Evolutionary conservation across 106 monocot species (phyloP).

Genomic region (Allium cepa): DNA sequence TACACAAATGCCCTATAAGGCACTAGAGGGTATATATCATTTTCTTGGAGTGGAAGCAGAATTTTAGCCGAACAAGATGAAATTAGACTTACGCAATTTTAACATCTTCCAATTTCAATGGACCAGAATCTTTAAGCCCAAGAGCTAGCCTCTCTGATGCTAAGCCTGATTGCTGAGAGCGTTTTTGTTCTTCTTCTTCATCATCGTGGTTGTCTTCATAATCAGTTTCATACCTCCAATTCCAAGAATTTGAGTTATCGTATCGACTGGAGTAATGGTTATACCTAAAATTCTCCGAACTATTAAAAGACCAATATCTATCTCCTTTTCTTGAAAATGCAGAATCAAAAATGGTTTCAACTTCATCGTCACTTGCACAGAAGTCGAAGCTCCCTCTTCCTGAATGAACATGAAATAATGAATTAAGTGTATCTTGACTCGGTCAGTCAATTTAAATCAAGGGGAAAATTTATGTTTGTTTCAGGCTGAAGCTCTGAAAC

Average conservation of each 20-base stretch:
- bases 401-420: constrained; percentile 4
- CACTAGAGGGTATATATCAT: no score
- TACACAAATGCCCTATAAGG: no score
- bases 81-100: constrained; percentile 15
- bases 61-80: neutral
- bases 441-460: no score
- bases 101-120: constrained; percentile 17
- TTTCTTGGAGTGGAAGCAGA: no score
- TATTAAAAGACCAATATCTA: constrained; percentile 53
- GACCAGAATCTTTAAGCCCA: constrained; percentile 17
- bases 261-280: constrained; percentile 9
- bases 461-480: no score
- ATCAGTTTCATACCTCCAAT: constrained; percentile 37
- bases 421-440: no score
- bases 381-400: constrained; percentile 40
- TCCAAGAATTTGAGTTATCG: constrained; percentile 25
- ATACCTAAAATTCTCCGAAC: constrained; percentile 21
- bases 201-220: no score
- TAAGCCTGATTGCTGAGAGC: constrained; percentile 4
- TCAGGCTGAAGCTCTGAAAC: no score
- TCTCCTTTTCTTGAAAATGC: constrained; percentile 32
- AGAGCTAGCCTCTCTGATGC: constrained; percentile 18
- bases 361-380: constrained; percentile 37
- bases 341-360: constrained; percentile 55
- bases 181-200: constrained; percentile 1